Evolutionary conservation across 1,284 basidiomycete species (phyloP).

Genomic region (Cutaneotrichosporon cutaneum): DNA sequence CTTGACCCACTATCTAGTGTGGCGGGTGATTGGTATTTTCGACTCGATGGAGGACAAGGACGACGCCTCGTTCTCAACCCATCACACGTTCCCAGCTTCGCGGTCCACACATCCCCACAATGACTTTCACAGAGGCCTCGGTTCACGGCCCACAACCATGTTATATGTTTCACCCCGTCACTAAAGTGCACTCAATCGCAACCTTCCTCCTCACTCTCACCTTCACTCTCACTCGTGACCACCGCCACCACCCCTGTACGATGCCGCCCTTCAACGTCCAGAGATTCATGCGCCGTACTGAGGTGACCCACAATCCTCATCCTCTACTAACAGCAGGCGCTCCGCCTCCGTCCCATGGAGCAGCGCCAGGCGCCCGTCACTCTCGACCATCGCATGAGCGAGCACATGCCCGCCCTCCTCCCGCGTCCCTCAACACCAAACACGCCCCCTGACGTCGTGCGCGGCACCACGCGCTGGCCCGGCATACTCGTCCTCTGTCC

Average conservation of each 20-base stretch:
- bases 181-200: too few relatives aligned
- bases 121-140: too few relatives aligned
- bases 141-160: too few relatives aligned
- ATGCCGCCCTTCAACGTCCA: neutral
- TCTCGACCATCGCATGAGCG: neutral
- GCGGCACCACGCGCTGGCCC: neutral
- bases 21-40: neutral
- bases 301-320: neutral
- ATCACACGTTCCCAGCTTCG: too few relatives aligned
- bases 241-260: neutral
- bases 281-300: neutral
- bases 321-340: neutral
- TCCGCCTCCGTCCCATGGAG: neutral
- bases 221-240: neutral
- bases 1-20: too few relatives aligned
- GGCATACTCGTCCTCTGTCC: slow-evolving; percentile 2
- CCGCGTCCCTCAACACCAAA: neutral
- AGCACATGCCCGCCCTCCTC: neutral
- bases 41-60: neutral
- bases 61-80: neutral
- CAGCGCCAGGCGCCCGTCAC: neutral
- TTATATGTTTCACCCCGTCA: too few relatives aligned
- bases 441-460: neutral
- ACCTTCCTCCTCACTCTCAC: neutral
- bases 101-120: too few relatives aligned